These are phyloP conservation scores for Orbilia quercus DNA, from an alignment of 2,329 filamentous ascomycete species.

Conservation along the genomic window DNA sequence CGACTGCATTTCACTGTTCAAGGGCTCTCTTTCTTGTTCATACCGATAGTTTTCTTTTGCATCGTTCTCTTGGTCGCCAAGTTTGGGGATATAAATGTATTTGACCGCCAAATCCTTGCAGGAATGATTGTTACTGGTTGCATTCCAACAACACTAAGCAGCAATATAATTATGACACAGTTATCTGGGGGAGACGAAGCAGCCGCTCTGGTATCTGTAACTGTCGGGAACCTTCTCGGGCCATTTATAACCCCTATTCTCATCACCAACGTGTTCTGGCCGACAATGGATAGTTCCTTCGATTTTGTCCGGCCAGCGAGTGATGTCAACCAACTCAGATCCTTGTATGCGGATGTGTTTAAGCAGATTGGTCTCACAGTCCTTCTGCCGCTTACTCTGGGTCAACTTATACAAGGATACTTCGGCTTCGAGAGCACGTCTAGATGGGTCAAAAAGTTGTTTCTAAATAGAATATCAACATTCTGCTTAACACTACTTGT, in stretches of 20 bases:
- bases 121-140: conserved; percentile 76
- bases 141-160: conserved; percentile 77
- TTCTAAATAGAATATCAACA: conserved; percentile 67
- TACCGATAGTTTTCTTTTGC: conserved; percentile 72
- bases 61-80: conserved; percentile 67
- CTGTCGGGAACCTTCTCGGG: conserved; percentile 76
- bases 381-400: conserved; percentile 72
- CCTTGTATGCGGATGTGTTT: conserved; percentile 75
- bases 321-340: conserved; percentile 65
- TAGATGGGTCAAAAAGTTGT: conserved; percentile 69
- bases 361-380: conserved; percentile 76
- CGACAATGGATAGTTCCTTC: conserved; percentile 67
- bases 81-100: conserved; percentile 66
- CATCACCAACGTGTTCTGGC: conserved; percentile 71
- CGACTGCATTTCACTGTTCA: conserved; percentile 76
- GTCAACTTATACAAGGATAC: conserved; percentile 70
- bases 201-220: conserved; percentile 74
- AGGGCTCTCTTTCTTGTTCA: conserved; percentile 74
- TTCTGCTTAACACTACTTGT: conserved; percentile 67
- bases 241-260: conserved; percentile 75
- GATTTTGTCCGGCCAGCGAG: conserved; percentile 69
- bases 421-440: conserved; percentile 68
- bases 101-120: conserved; percentile 74
- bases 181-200: conserved; percentile 75
- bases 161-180: conserved; percentile 79